These are phyloP conservation scores for Arctostaphylos glauca DNA, from an alignment of 148 eudicot genomes.

Conservation along the genomic window DNA sequence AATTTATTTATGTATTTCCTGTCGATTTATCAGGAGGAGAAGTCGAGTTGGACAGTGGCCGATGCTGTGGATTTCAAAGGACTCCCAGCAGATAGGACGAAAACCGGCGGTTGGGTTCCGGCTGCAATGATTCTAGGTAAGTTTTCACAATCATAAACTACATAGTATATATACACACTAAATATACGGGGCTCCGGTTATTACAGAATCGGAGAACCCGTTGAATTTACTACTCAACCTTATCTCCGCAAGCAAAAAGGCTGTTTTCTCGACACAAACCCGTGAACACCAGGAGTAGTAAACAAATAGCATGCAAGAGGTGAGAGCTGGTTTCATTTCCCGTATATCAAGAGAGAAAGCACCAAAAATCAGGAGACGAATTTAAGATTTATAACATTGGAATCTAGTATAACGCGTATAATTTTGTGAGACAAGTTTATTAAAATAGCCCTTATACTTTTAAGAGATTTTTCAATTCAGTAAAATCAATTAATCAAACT, in stretches of 20 bases:
- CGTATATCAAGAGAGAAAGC: neutral
- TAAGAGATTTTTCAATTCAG: too few species aligned
- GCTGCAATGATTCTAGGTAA: constrained; percentile 69
- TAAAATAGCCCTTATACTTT: too few species aligned
- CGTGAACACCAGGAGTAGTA: neutral
- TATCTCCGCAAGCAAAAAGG: too few species aligned
- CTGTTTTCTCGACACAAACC: neutral
- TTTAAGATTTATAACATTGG: too few species aligned
- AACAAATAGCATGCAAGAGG: neutral
- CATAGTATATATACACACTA: neutral
- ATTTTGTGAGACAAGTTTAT: too few species aligned
- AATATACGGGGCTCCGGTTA: too few species aligned
- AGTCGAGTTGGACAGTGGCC: constrained; percentile 46
- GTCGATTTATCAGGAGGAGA: constrained; percentile 40
- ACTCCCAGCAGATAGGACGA: constrained; percentile 59
- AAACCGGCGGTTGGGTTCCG: constrained; percentile 85
- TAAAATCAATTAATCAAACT: too few species aligned
- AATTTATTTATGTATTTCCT: neutral
- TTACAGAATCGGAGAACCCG: too few species aligned
- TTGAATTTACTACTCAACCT: too few species aligned
- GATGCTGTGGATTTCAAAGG: constrained; percentile 84
- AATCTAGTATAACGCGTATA: too few species aligned
- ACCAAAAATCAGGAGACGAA: neutral
- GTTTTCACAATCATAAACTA: neutral
- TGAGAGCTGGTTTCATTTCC: neutral